These are phyloP conservation scores for Tulasnella sp. DNA, from an alignment of 768 basidiomycete species.

Conservation along the genomic window DNA sequence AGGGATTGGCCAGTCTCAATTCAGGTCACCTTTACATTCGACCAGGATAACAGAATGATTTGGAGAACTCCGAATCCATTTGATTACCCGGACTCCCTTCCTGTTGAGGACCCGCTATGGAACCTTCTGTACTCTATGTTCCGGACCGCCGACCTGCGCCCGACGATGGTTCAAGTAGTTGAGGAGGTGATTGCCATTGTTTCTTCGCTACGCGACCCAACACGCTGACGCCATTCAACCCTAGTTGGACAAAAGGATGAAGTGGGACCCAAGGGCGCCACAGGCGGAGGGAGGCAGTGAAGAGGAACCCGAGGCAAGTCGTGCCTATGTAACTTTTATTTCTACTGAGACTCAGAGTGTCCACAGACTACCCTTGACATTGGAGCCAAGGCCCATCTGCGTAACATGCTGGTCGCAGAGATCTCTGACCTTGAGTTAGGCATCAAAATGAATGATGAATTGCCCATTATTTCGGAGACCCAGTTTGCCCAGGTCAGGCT, in stretches of 20 bases:
- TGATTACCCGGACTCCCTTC: neutral
- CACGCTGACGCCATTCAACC: neutral
- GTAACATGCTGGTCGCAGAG: neutral
- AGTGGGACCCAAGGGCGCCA: neutral
- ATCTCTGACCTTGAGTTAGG: neutral
- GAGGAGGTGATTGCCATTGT: neutral
- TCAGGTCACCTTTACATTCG: neutral
- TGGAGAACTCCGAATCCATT: neutral
- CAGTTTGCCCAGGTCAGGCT: neutral
- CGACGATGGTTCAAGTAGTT: neutral
- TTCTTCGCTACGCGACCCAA: neutral
- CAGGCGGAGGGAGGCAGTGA: neutral
- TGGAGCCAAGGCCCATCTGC: neutral
- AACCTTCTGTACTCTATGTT: neutral
- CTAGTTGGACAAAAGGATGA: neutral
- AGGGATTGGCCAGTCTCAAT: neutral
- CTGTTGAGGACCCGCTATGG: neutral
- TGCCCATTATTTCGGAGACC: neutral
- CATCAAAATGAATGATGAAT: neutral
- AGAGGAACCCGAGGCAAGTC: neutral
- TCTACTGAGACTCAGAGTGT: neutral
- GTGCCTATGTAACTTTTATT: neutral
- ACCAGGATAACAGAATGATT: neutral
- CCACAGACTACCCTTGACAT: neutral
- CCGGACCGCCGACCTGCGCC: neutral